These are phyloP conservation scores for Helianthus tuberosus DNA, from an alignment of 129 eudicot genomes.

Conservation along the genomic window DNA sequence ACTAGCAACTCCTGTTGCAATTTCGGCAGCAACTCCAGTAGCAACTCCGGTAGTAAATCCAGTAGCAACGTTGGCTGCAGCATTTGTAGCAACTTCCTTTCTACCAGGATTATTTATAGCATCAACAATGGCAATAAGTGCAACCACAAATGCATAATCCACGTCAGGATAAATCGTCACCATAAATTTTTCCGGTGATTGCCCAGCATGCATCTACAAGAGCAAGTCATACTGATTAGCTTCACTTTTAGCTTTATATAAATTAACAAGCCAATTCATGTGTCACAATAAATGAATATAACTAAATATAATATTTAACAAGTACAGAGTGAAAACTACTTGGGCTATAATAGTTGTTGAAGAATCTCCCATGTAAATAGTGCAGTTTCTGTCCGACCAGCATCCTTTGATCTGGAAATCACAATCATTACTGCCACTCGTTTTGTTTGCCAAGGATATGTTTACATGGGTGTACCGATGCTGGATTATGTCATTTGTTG, in stretches of 20 bases:
- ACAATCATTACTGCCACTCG: not conserved
- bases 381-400: slow-evolving; percentile 4
- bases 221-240: not conserved
- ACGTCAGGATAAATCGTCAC: not conserved
- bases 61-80: no score
- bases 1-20: no score
- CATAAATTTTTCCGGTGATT: not conserved
- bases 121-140: not conserved
- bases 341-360: not conserved
- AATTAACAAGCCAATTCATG: no score
- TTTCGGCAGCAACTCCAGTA: no score
- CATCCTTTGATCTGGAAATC: slow-evolving; percentile 8
- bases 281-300: not conserved
- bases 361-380: slow-evolving; percentile 8
- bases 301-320: not conserved
- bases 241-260: not conserved
- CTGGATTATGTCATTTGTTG: no score
- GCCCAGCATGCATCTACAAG: not conserved
- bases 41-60: no score
- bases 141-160: not conserved
- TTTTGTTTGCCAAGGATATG: not conserved
- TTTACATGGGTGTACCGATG: not conserved
- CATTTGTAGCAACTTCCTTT: not conserved
- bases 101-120: not conserved
- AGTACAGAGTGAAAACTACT: not conserved